Percentiles rank a stretch among this genome's conserved stretches.
Conservation (phyloP, 2,329 filamentous ascomycete genomes). For the Talaromyces rugulosus region DNA sequence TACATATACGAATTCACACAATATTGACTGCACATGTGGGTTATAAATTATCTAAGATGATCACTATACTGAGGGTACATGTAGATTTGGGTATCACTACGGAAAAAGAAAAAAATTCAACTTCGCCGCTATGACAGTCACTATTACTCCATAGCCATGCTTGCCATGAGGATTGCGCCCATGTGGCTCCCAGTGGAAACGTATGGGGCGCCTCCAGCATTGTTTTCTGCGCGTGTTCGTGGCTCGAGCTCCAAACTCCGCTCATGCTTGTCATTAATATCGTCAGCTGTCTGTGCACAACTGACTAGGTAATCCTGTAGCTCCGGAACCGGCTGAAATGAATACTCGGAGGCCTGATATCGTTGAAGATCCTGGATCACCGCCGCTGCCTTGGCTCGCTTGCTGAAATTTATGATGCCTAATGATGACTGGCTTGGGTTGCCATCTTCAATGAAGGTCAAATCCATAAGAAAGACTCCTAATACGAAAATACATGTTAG, state of each 20-base stretch:
- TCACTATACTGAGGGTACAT: too few relatives aligned
- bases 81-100: too few relatives aligned
- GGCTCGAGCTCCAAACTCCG: slow-evolving; percentile 86
- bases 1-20: too few relatives aligned
- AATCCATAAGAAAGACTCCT: slow-evolving; percentile 90
- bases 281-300: slow-evolving; percentile 75
- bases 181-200: slow-evolving; percentile 15
- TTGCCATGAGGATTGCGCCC: slow-evolving; percentile 16
- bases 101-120: too few relatives aligned
- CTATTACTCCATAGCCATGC: slow-evolving; percentile 12
- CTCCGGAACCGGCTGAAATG: not conserved
- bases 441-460: slow-evolving; percentile 95
- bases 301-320: not conserved
- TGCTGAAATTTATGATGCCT: slow-evolving; percentile 68
- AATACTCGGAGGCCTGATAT: not conserved
- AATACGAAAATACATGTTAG: slow-evolving; percentile 82
- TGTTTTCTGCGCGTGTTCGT: slow-evolving; percentile 88
- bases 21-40: too few relatives aligned
- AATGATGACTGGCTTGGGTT: slow-evolving; percentile 91
- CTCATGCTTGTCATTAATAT: slow-evolving; percentile 97
- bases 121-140: too few relatives aligned
- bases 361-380: not conserved
- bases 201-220: slow-evolving; percentile 57
- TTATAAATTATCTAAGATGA: too few relatives aligned
- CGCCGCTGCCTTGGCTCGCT: not conserved